Base-by-base conservation (phyloP, 192 early-diverging fungal genomes). In the Umbelopsis sp. region DNA sequence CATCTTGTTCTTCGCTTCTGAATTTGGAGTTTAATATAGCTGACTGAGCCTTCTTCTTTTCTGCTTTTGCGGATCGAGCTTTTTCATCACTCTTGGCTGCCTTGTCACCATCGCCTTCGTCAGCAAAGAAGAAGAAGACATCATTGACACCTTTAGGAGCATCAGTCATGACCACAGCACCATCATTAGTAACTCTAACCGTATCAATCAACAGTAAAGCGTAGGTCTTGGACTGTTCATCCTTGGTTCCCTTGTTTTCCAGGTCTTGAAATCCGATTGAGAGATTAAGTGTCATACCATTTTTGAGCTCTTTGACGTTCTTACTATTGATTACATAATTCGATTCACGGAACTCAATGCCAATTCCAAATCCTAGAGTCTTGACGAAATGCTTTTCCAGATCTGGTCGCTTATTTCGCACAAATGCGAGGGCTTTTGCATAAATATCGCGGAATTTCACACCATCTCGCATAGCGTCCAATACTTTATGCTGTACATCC, bases 321-420 rank as follows among this genome's bases (percentile, higher is more conserved):
- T 94, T 95, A n/a, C 85, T 70, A 36, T 83, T 86, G 53, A 99
- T 85, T 14, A 88, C 77, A 82, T 92, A 97, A 24, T 80, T 84
- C 12, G 91, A 86, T 72, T 99, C 98, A 45, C 92, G 84, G 71
- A 98, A 94, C 82, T 99, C 97, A 54, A 98, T 93, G 12, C 98
- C 98, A 67, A 94, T 98, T 79, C 89, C 90, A 77, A 89, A 95
- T 34, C 98, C 98, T 69, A 91, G 86, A 79, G 86, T 93, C 73
- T 95, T 95, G 25, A 92, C 85, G 81, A 99, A 95, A 71, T 94
- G 78, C n/a, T 82, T 82, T 74, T 88, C 88, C 29, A 99, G 87
- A 21, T 97, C 96, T 14, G 97, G 92, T 41, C 93, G 88, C 52
- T 93, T 92, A 66, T 84, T 80, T 38, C 86, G 78, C 47, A 99